These are phyloP conservation scores for Naganishia kalamii DNA, from an alignment of 768 basidiomycete genomes.

Conservation along the genomic window DNA sequence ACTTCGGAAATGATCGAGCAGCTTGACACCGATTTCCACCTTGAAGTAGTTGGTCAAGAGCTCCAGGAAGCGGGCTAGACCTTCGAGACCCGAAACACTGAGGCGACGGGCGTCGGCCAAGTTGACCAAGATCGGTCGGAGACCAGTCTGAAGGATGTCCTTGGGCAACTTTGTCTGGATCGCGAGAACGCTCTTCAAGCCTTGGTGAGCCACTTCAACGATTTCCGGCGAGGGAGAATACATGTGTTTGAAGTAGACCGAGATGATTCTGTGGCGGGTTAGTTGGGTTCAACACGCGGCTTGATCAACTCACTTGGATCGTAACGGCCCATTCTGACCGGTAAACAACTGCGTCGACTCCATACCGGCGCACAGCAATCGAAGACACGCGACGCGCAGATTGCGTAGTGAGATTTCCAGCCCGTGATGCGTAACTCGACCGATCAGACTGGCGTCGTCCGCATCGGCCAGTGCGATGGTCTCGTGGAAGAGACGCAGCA, in stretches of 20 bases:
- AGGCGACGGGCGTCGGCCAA: constrained; percentile 91
- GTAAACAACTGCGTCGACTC: constrained; percentile 83
- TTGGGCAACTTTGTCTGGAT: constrained; percentile 89
- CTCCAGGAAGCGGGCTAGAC: constrained; percentile 84
- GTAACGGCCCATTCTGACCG: constrained; percentile 59
- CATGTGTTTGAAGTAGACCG: constrained; percentile 96
- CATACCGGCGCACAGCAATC: constrained; percentile 88
- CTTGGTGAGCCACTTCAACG: constrained; percentile 91
- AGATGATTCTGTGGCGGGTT: constrained; percentile 62
- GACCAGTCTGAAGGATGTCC: constrained; percentile 86
- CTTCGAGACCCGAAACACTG: constrained; percentile 79
- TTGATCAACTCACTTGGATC: constrained; percentile 61
- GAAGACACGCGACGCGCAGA: constrained; percentile 88
- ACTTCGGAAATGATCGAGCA: constrained; percentile 89
- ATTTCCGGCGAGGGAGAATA: constrained; percentile 86
- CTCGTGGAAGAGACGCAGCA: constrained; percentile 83
- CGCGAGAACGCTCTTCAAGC: constrained; percentile 76
- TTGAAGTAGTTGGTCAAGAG: constrained; percentile 98
- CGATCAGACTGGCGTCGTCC: constrained; percentile 75
- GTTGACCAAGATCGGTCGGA: constrained; percentile 95
- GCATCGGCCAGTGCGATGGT: constrained; percentile 92
- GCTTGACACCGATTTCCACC: constrained; percentile 95
- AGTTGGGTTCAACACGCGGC: background rate
- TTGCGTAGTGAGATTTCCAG: constrained; percentile 73
- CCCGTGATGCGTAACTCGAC: constrained; percentile 69